Evolutionary conservation across 805 yeast species (phyloP).

Genomic region (Komagataella kurtzmanii): DNA sequence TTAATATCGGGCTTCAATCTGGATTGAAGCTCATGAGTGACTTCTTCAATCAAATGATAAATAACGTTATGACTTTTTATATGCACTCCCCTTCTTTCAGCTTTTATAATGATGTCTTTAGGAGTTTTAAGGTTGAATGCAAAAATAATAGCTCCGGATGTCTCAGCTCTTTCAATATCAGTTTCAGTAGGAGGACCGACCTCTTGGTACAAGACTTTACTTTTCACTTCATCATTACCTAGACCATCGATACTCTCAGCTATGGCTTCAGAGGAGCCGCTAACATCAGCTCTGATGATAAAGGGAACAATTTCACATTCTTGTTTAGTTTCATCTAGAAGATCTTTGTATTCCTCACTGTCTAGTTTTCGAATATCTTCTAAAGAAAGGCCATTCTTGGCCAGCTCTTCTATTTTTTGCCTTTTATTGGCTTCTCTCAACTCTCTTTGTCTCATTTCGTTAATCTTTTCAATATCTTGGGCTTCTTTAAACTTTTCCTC

Average conservation of each 20-base stretch:
- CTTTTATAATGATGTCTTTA: slow-evolving; percentile 44
- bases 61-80: slow-evolving; percentile 66
- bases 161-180: slow-evolving; percentile 54
- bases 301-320: slow-evolving; percentile 32
- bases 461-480: slow-evolving; percentile 55
- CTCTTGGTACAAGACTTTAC: slow-evolving; percentile 55
- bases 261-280: slow-evolving; percentile 92
- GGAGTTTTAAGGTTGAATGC: slow-evolving; percentile 69
- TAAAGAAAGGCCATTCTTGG: slow-evolving; percentile 44
- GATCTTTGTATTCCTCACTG: slow-evolving; percentile 15
- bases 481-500: slow-evolving; percentile 40
- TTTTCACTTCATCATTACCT: slow-evolving; percentile 79
- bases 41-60: slow-evolving; percentile 78
- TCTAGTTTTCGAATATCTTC: slow-evolving; percentile 26
- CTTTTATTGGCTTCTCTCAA: slow-evolving; percentile 37
- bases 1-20: slow-evolving; percentile 56
- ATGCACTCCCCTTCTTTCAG: slow-evolving; percentile 40
- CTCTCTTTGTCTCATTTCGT: slow-evolving; percentile 47
- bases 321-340: slow-evolving; percentile 4
- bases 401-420: slow-evolving; percentile 41
- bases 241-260: slow-evolving; percentile 63
- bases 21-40: slow-evolving; percentile 47
- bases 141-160: slow-evolving; percentile 60
- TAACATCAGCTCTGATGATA: slow-evolving; percentile 81
- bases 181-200: slow-evolving; percentile 68